Evolutionary conservation across 352 stramenopile genomes (phyloP).

Genomic region (Pythium pectinolyticum): DNA sequence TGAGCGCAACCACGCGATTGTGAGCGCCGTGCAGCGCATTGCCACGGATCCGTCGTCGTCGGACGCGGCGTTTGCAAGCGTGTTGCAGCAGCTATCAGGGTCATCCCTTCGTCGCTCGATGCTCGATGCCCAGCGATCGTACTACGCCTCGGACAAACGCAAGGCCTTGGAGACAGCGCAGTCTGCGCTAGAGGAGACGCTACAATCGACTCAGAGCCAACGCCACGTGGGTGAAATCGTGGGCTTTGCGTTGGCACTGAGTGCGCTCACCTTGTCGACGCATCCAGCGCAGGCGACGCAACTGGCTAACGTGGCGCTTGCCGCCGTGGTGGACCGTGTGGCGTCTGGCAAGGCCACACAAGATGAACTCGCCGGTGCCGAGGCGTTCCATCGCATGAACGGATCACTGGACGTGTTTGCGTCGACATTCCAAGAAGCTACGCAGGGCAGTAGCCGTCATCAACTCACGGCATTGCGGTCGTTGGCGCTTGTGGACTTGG

Average conservation of each 20-base stretch:
- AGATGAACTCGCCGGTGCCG: conserved; percentile 1
- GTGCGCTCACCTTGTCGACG: neutral
- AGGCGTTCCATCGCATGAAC: conserved; percentile 17
- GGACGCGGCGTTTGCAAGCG: neutral
- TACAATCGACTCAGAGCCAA: neutral
- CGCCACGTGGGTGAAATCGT: neutral
- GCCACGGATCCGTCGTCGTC: neutral
- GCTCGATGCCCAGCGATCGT: conserved; percentile 10
- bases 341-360: neutral
- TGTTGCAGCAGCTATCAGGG: neutral
- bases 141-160: neutral
- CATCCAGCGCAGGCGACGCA: neutral
- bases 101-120: neutral
- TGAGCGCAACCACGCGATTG: neutral
- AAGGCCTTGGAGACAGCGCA: neutral
- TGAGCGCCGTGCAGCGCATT: neutral
- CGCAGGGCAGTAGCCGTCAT: neutral
- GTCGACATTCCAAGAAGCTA: neutral
- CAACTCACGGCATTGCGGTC: neutral
- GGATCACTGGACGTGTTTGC: conserved; percentile 12
- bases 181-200: neutral
- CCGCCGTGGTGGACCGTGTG: conserved; percentile 9
- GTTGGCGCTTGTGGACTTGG: conserved; percentile 13
- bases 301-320: conserved; percentile 1
- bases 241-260: conserved; percentile 11